These are phyloP conservation scores for Populus hybrid DNA, from an alignment of 441 rosid genomes.

Conservation along the genomic window DNA sequence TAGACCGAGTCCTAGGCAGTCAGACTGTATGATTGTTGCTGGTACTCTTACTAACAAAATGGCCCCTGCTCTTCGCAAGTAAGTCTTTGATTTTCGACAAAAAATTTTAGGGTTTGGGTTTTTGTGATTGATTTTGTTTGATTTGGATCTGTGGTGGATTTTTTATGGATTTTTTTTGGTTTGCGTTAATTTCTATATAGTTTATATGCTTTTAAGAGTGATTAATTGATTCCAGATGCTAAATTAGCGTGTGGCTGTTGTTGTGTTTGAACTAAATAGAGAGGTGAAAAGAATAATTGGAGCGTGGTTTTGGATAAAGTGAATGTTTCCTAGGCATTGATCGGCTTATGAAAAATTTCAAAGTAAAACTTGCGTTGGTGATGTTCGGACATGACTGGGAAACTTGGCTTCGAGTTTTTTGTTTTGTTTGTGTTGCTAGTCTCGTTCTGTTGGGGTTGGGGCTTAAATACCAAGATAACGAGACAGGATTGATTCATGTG, in stretches of 20 bases:
- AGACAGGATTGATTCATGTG: neutral
- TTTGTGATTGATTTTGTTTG: neutral
- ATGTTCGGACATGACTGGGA: neutral
- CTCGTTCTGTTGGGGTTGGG: neutral
- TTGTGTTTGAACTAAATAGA: neutral
- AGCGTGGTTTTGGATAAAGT: neutral
- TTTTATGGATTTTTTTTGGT: neutral
- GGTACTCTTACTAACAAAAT: slow-evolving; percentile 98
- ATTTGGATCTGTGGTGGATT: slow-evolving; percentile 6
- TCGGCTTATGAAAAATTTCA: neutral
- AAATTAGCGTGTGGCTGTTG: neutral
- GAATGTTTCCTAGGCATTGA: neutral
- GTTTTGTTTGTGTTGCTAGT: neutral
- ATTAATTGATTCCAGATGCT: neutral
- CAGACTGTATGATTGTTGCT: slow-evolving; percentile 97
- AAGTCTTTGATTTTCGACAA: slow-evolving; percentile 13
- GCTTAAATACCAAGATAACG: neutral
- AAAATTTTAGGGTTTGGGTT: neutral
- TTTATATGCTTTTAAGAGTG: neutral
- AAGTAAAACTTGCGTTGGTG: neutral
- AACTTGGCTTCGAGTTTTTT: neutral
- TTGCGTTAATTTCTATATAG: neutral
- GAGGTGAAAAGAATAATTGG: neutral
- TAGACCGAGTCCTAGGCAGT: slow-evolving; percentile 97
- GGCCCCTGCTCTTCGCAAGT: slow-evolving; percentile 99